These are phyloP conservation scores for Mucuna pruriens DNA, from an alignment of 306 rosid species.

Conservation along the genomic window DNA sequence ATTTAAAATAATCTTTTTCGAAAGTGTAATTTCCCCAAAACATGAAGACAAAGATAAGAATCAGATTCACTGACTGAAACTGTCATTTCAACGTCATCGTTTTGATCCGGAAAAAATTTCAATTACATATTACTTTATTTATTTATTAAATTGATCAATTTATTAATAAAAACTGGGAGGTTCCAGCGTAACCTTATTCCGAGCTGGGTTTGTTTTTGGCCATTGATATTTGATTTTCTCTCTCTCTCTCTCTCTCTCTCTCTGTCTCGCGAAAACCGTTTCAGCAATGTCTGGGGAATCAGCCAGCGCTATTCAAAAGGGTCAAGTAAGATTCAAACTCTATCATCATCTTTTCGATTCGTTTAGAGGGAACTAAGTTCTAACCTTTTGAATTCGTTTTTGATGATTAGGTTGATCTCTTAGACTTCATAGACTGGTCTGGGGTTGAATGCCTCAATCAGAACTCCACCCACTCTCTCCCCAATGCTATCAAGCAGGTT, in stretches of 20 bases:
- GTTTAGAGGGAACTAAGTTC: not conserved
- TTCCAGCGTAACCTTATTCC: constrained; percentile 11
- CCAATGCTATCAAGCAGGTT: constrained; percentile 78
- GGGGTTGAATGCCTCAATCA: constrained; percentile 96
- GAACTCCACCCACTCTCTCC: constrained; percentile 67
- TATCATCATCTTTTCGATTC: constrained; percentile 3
- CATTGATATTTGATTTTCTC: constrained; percentile 8
- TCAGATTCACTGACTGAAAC: too few species aligned
- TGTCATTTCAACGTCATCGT: too few species aligned
- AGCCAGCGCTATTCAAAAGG: constrained; percentile 71
- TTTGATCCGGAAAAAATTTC: too few species aligned
- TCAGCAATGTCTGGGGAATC: constrained; percentile 87
- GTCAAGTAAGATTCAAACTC: constrained; percentile 65
- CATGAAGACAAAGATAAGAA: too few species aligned
- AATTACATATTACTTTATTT: too few species aligned
- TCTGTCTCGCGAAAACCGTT: constrained; percentile 22
- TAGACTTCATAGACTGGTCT: constrained; percentile 95
- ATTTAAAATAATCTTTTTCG: too few species aligned
- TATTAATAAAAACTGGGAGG: not conserved
- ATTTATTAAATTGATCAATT: too few species aligned
- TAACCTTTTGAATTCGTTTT: constrained; percentile 20
- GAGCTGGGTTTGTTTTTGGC: not conserved
- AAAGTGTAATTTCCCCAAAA: too few species aligned
- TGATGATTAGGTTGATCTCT: constrained; percentile 77
- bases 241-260: constrained; percentile 4